A percentile compares a stretch with the other conserved stretches of the same genome.
Conservation (phyloP, 2,329 filamentous ascomycete species). For the Knufia petricola region DNA sequence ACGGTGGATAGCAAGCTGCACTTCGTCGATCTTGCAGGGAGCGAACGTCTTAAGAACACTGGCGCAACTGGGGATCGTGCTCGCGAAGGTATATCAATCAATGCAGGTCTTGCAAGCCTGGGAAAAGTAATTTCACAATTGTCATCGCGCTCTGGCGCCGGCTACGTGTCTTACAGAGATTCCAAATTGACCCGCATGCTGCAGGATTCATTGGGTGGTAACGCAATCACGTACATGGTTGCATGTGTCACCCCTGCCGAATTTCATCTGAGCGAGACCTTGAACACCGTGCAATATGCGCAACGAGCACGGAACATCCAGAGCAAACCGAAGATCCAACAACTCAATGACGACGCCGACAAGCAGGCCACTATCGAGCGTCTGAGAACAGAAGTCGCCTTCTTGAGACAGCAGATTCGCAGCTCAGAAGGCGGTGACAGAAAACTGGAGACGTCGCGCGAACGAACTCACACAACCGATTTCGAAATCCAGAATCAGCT, state of each 20-base stretch:
- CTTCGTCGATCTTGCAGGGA: slow-evolving; percentile 95
- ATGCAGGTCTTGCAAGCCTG: slow-evolving; percentile 83
- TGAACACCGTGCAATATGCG: slow-evolving; percentile 96
- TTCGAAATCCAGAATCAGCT: slow-evolving; percentile 87
- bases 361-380: slow-evolving; percentile 90
- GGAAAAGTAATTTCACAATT: slow-evolving; percentile 98
- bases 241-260: slow-evolving; percentile 94
- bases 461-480: slow-evolving; percentile 51
- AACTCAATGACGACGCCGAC: slow-evolving; percentile 77
- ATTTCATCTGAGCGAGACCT: slow-evolving; percentile 92
- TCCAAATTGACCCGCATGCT: slow-evolving; percentile 91
- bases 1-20: slow-evolving; percentile 97
- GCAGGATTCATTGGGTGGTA: slow-evolving; percentile 92
- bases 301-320: slow-evolving; percentile 93
- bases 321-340: slow-evolving; percentile 93
- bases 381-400: slow-evolving; percentile 84
- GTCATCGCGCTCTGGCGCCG: slow-evolving; percentile 75
- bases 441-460: slow-evolving; percentile 62
- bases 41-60: slow-evolving; percentile 93
- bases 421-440: slow-evolving; percentile 62
- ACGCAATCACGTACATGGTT: slow-evolving; percentile 99
- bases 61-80: slow-evolving; percentile 89
- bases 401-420: slow-evolving; percentile 86
- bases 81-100: slow-evolving; percentile 95
- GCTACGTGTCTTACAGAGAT: slow-evolving; percentile 94